phyloP scores from a whole-genome alignment of 176 grass and related monocot species.

The Eragrostis nindensis region DNA sequence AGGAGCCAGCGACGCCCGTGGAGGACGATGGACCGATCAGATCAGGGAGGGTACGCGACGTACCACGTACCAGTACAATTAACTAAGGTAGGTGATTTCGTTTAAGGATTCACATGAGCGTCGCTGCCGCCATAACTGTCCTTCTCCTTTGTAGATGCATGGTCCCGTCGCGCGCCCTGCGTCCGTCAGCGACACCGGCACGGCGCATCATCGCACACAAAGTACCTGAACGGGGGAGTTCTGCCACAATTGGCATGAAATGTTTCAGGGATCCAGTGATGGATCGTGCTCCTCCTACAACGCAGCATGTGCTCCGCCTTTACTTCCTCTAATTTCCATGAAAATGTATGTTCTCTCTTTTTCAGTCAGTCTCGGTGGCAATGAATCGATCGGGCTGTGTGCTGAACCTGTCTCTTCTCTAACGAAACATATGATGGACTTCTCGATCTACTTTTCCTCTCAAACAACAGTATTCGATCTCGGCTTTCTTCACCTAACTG shows the following conservation, averaged over 20 bases:
- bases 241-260: constrained; percentile 28
- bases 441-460: not conserved
- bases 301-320: not conserved
- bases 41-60: not conserved
- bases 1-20: not conserved
- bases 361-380: not conserved
- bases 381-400: not conserved
- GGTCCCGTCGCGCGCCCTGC: constrained; percentile 41
- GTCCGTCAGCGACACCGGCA: constrained; percentile 33
- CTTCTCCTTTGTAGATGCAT: constrained; percentile 36
- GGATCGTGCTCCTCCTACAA: too few relatives aligned
- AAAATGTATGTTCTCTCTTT: not conserved
- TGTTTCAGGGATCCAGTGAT: too few relatives aligned
- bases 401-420: not conserved
- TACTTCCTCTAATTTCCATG: not conserved
- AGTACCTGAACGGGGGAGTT: constrained; percentile 6
- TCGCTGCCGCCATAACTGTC: constrained; percentile 47
- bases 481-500: not conserved
- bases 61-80: not conserved
- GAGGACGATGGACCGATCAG: not conserved
- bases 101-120: constrained; percentile 50
- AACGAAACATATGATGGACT: not conserved
- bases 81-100: constrained; percentile 52
- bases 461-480: not conserved
- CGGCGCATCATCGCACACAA: constrained; percentile 20